Evolutionary conservation across 1,284 basidiomycete species (phyloP), one percentile per base, ranked within the genome.

Genomic region (Phellopilus nigrolimitatus): DNA sequence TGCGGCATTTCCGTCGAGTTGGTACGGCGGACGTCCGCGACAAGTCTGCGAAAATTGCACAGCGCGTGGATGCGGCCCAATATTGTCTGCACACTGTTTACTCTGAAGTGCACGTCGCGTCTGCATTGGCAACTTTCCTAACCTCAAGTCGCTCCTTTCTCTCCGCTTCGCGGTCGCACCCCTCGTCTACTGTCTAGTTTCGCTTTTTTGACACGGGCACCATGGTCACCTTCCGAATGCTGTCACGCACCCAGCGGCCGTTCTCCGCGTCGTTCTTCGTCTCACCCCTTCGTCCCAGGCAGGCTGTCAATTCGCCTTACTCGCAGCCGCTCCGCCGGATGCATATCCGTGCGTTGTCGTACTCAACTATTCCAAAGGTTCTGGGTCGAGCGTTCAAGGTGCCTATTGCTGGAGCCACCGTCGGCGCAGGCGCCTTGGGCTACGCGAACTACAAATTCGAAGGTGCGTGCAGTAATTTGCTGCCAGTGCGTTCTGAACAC

Each of bases 401-500:
- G 1, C 91, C 91, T 28, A 76, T 91, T 56, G 91, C 90, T 27
- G 89, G 87, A 10, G 86, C 83, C 19, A 90, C 90, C 0, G 79
- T 92, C 19, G 91, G 92, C 9, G 92, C 87, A 1, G 92, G 93
- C n/a, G 86, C 90, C 0, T 71, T 94, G 51, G 89, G 88, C 4
- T 95, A 95, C 67, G 92, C 91, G 13, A 93, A 93, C 65, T 95
- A 93, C 73, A 92, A 91, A 70, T 84, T 94, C 61, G 92, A 97
- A 73, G 90, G 92, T 91, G 56, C 59, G 80, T 68, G 4, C 24
- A 30, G 21, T 34, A 45, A 41, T 45, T 22, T 10, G 24, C 21
- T 25, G 12, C 34, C 13, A 15, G 22, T 53, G 24, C 51, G 28
- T 55, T 33, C 44, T 37, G 37, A 8, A 41, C 10, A 30, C 56